Evolutionary conservation across 2,329 filamentous ascomycete genomes (phyloP), one percentile per base, ranked within the genome.

Genomic region (Nemania sp.): DNA sequence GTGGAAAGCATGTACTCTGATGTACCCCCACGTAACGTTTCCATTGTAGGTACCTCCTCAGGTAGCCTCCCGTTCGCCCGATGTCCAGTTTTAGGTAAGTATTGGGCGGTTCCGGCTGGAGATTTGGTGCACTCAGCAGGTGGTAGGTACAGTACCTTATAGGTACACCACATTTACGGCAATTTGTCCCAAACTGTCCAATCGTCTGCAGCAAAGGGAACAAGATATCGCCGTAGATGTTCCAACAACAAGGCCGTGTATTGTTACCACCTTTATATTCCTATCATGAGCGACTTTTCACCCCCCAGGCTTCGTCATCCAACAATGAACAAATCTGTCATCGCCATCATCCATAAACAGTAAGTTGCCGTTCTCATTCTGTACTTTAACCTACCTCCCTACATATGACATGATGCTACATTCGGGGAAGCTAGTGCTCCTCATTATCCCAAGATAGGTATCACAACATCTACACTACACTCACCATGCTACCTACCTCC

Each of bases 281-380:
- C 45, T 46, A 34, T 20, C 43, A 46, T 56, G 59, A 53, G 42
- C 48, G 58, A 62, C 59, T 55, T 62, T 56, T 40, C 25, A 29
- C 21, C 17, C 13, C 51, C 37, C 56, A 18, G 29, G 4, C 25
- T 29, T 29, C 25, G 25, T 7, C 25, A 59, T 20, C 17, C 18
- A 40, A 49, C n/a, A 54, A 32, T 46, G n/a, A 57, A 43, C 25
- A 29, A 29, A 29, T 29, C 18, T 37, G 5, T n/a, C 35, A 29
- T 18, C 15, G 12, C 25, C 43, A 17, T n/a, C 32, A 29, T 15
- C 54, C 25, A 45, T 20, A 54, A 51, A 61, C 18, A 61, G 62
- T 64, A 61, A 64, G 62, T 64, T 47, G 12, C 34, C 4, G 40
- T 11, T 5, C 40, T 59, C n/a, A 42, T 57, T 29, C 25, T 29